phyloP scores from a whole-genome alignment of 257 asterid genomes.

The Solanum ahanhuiri region DNA sequence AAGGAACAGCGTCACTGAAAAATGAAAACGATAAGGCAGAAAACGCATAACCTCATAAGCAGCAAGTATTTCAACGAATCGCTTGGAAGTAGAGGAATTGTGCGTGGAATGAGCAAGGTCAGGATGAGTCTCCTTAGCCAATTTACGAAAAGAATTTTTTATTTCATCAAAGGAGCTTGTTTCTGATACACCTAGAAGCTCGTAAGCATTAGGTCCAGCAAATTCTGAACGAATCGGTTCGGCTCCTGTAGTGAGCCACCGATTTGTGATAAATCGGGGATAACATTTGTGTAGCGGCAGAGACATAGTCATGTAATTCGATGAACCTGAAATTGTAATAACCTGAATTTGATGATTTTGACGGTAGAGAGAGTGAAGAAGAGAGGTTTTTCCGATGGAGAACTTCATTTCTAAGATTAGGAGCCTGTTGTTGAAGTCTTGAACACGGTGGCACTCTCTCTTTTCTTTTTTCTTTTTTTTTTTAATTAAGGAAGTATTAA shows the following conservation, averaged over 20 bases:
- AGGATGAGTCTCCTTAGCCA: conserved; percentile 94
- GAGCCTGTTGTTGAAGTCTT: background rate
- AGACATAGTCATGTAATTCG: background rate
- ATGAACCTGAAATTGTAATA: background rate
- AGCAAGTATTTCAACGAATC: conserved; percentile 68
- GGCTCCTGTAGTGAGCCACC: conserved; percentile 46
- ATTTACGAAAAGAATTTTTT: conserved; percentile 61
- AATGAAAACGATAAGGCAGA: background rate
- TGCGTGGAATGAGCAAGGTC: conserved; percentile 43
- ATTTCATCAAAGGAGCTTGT: conserved; percentile 65
- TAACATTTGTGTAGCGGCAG: background rate
- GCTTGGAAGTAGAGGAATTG: conserved; percentile 37
- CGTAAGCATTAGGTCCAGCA: conserved; percentile 65
- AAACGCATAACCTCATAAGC: conserved; percentile 67
- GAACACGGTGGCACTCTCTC: background rate
- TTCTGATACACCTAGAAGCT: conserved; percentile 58
- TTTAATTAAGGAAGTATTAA: background rate
- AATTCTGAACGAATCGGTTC: conserved; percentile 47
- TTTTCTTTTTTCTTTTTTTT: background rate
- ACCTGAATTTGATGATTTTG: background rate
- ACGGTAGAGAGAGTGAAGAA: background rate
- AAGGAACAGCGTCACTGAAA: background rate
- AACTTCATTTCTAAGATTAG: background rate
- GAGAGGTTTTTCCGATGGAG: background rate
- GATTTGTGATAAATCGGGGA: conserved; percentile 14